Conservation (phyloP, 306 rosid genomes). For the Pueraria montana region DNA sequence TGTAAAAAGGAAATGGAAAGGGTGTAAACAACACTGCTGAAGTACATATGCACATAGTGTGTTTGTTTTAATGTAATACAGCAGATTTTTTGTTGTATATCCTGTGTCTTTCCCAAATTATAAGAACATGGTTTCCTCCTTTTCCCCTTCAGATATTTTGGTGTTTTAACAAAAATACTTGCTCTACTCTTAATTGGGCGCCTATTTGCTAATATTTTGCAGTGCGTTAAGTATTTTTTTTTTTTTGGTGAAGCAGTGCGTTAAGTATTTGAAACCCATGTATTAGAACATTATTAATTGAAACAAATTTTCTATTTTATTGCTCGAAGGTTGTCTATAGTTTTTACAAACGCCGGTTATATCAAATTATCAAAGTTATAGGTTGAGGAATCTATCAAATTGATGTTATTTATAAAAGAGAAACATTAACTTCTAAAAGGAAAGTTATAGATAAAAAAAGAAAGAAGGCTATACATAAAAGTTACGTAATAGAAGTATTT, state of each 20-base stretch:
- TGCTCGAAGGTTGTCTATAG: neutral
- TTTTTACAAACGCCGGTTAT: neutral
- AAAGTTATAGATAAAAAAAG: too few relatives aligned
- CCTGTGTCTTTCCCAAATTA: conserved; percentile 15
- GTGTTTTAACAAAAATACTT: neutral
- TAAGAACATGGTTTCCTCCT: neutral
- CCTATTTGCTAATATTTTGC: neutral
- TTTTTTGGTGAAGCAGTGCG: too few relatives aligned
- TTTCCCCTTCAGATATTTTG: neutral
- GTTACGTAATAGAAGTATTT: too few relatives aligned
- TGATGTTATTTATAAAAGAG: too few relatives aligned
- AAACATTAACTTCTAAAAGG: too few relatives aligned
- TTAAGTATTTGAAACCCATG: neutral
- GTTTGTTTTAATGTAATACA: conserved; percentile 48
- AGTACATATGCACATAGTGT: conserved; percentile 55
- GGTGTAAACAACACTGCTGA: conserved; percentile 49
- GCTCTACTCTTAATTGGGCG: neutral
- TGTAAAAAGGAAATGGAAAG: conserved; percentile 45
- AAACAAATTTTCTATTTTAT: neutral
- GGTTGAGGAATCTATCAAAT: too few relatives aligned
- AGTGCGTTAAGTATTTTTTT: neutral
- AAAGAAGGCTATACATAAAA: too few relatives aligned
- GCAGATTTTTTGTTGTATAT: conserved; percentile 48
- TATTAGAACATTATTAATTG: neutral
- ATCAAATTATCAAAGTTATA: neutral